Conservation (phyloP, 257 asterid species). For the Dorcoceras hygrometricum region DNA sequence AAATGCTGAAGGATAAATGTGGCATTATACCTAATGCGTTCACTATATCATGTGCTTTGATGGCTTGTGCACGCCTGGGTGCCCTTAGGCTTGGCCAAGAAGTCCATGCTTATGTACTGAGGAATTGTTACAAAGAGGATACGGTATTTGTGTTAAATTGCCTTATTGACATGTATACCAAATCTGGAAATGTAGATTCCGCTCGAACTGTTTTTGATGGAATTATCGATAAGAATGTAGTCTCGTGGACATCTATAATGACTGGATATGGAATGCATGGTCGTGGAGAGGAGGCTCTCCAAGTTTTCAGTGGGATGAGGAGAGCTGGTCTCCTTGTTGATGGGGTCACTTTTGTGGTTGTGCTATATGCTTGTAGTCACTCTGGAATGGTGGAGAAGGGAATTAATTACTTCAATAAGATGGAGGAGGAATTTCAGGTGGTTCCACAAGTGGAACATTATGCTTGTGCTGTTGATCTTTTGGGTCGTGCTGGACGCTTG, state of each 20-base stretch:
- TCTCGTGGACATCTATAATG: constrained; percentile 90
- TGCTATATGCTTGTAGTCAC: constrained; percentile 90
- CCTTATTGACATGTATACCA: constrained; percentile 84
- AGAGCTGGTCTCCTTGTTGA: constrained; percentile 49
- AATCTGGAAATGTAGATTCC: constrained; percentile 79
- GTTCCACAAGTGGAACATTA: constrained; percentile 74
- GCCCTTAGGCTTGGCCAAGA: constrained; percentile 66
- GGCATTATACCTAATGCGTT: constrained; percentile 63
- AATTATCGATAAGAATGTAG: constrained; percentile 52
- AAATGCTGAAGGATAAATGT: constrained; percentile 49
- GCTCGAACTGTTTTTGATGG: constrained; percentile 65
- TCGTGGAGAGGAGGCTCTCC: constrained; percentile 71
- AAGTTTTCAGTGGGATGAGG: constrained; percentile 56
- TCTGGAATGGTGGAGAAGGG: constrained; percentile 81
- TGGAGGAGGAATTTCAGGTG: constrained; percentile 56
- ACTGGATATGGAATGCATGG: constrained; percentile 93
- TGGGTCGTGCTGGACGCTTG: constrained; percentile 88
- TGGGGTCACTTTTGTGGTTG: constrained; percentile 76
- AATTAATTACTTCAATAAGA: constrained; percentile 58
- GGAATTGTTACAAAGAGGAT: constrained; percentile 55
- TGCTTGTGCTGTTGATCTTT: constrained; percentile 81
- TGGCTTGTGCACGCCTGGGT: constrained; percentile 81
- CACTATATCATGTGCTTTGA: constrained; percentile 71
- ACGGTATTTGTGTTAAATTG: constrained; percentile 75
- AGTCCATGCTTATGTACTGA: constrained; percentile 64